Percentiles rank a stretch among this genome's conserved stretches.
phyloP scores from a whole-genome alignment of 495 filamentous ascomycete species.

The Tricharina praecox region DNA sequence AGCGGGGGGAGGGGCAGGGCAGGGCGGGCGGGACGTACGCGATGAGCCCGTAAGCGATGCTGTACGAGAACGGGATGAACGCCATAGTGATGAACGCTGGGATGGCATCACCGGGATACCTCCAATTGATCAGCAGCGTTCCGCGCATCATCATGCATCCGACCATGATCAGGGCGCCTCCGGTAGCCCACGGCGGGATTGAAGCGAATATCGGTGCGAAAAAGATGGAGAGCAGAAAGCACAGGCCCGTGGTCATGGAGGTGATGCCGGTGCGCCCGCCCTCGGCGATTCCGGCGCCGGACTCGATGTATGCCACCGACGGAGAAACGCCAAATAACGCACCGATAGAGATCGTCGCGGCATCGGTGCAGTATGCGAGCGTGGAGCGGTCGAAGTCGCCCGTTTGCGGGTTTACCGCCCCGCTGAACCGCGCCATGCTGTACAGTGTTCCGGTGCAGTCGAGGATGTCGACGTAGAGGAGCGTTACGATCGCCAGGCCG shows the following conservation, averaged over 20 bases:
- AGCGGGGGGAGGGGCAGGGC: not conserved
- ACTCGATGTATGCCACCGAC: slow-evolving; percentile 68
- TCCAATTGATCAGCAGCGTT: slow-evolving; percentile 66
- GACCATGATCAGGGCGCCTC: slow-evolving; percentile 66
- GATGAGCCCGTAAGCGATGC: slow-evolving; percentile 61
- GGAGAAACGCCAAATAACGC: slow-evolving; percentile 55
- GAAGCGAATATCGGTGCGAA: slow-evolving; percentile 73
- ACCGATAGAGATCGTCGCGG: slow-evolving; percentile 57
- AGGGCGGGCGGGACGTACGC: slow-evolving; percentile 30
- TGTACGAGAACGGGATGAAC: slow-evolving; percentile 66
- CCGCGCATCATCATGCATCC: slow-evolving; percentile 64
- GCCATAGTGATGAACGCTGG: slow-evolving; percentile 66
- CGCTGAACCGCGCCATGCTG: slow-evolving; percentile 63
- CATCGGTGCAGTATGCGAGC: slow-evolving; percentile 62
- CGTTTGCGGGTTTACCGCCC: slow-evolving; percentile 43
- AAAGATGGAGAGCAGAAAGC: slow-evolving; percentile 72
- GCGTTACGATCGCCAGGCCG: slow-evolving; percentile 54
- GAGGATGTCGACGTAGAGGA: slow-evolving; percentile 69
- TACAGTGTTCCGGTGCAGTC: slow-evolving; percentile 50
- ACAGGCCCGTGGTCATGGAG: slow-evolving; percentile 52
- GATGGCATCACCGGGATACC: slow-evolving; percentile 48
- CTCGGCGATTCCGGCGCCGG: slow-evolving; percentile 67
- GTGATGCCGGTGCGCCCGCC: slow-evolving; percentile 68
- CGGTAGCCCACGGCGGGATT: slow-evolving; percentile 70
- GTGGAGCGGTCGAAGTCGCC: slow-evolving; percentile 61